These are phyloP conservation scores for Colletotrichum abscissum DNA, from an alignment of 2,329 filamentous ascomycete genomes.

Conservation along the genomic window DNA sequence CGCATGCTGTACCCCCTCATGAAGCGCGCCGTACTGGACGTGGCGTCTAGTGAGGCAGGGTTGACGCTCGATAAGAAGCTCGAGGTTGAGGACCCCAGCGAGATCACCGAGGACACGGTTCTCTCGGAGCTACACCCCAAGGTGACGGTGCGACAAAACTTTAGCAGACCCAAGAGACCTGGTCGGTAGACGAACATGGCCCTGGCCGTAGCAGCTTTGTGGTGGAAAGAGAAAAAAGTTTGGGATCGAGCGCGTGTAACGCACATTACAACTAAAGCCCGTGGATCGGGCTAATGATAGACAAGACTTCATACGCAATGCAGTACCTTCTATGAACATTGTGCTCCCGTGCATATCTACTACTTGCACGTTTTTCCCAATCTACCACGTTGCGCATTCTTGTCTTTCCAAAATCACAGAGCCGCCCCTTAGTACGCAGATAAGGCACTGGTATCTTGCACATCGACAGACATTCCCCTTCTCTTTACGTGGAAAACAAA, in stretches of 20 bases:
- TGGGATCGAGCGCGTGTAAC: neutral
- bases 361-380: neutral
- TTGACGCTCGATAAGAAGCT: conserved; percentile 77
- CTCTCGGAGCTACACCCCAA: conserved; percentile 76
- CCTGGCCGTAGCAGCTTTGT: neutral
- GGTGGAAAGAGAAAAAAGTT: neutral
- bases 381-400: neutral
- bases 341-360: conserved; percentile 7
- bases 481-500: neutral
- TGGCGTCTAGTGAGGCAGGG: conserved; percentile 74
- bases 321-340: conserved; percentile 3
- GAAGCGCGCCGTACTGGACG: conserved; percentile 73
- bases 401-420: neutral
- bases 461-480: neutral
- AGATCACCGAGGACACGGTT: conserved; percentile 76
- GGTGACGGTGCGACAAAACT: conserved; percentile 73
- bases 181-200: conserved; percentile 61
- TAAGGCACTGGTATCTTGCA: conserved; percentile 13
- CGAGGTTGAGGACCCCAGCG: conserved; percentile 73
- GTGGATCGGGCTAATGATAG: conserved; percentile 30
- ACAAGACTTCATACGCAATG: conserved; percentile 19
- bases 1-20: conserved; percentile 86
- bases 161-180: conserved; percentile 83
- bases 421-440: neutral
- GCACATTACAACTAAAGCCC: neutral